Conservation (phyloP, 139 green algal species). For the Parachlorella kessleri region DNA sequence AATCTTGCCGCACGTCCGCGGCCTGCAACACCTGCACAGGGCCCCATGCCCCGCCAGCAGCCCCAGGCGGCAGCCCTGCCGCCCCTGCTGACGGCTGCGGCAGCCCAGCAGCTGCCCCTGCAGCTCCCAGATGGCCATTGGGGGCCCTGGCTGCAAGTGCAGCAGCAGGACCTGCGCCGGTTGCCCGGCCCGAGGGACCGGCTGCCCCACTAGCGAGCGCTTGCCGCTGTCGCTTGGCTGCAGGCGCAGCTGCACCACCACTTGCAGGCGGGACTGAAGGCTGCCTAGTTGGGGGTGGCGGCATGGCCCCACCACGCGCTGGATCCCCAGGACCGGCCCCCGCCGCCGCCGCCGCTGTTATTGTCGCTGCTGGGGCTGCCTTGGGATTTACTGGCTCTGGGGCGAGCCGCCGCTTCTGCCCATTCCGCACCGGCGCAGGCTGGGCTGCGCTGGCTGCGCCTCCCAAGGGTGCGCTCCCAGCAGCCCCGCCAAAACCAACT, state of each 20-base stretch:
- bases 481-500: conserved; percentile 26
- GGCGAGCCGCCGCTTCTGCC: conserved; percentile 5
- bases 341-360: background rate
- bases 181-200: too few relatives aligned
- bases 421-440: too few relatives aligned
- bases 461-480: background rate
- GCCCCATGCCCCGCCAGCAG: too few relatives aligned
- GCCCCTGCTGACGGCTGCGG: background rate
- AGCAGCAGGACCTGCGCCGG: background rate
- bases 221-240: conserved; percentile 5
- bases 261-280: too few relatives aligned
- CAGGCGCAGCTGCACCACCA: background rate
- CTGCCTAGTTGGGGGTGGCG: conserved; percentile 14
- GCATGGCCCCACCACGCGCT: conserved; percentile 12
- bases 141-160: background rate
- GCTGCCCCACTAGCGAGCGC: background rate
- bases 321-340: background rate
- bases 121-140: background rate
- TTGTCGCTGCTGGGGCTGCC: too few relatives aligned
- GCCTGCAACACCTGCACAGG: too few relatives aligned
- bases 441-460: background rate
- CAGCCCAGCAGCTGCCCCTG: background rate
- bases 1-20: too few relatives aligned
- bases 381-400: background rate
- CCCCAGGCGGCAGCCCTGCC: too few relatives aligned